A percentile compares a stretch with the other conserved stretches of the same genome.
Evolutionary conservation across 1,284 basidiomycete species (phyloP).

Genomic region (Anthracocystis setariae): DNA sequence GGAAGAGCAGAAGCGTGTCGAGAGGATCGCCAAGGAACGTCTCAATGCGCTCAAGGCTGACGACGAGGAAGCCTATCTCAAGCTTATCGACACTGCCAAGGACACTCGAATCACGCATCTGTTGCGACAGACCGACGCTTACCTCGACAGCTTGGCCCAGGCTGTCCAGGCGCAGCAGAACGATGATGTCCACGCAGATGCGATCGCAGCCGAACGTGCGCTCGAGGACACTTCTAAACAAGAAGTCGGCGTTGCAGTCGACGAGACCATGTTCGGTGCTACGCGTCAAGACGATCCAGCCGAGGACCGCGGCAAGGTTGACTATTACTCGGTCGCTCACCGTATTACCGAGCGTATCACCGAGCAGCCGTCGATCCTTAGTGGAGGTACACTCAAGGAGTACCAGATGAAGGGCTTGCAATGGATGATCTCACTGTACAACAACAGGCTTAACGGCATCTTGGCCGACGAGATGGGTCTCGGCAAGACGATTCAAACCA

Average conservation of each 20-base stretch:
- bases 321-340: conserved; percentile 97
- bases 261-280: conserved; percentile 90
- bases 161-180: conserved; percentile 94
- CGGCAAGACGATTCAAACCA: conserved; percentile 68
- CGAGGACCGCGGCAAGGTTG: conserved; percentile 77
- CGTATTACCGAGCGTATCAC: conserved; percentile 87
- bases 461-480: conserved; percentile 68
- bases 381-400: conserved; percentile 69
- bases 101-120: conserved; percentile 98
- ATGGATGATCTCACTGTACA: conserved; percentile 68
- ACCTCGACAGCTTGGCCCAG: conserved; percentile 92
- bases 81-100: conserved; percentile 98
- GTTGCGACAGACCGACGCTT: conserved; percentile 90
- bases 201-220: conserved; percentile 55
- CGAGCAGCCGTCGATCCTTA: conserved; percentile 82
- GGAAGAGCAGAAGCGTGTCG: conserved; percentile 77
- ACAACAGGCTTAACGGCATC: conserved; percentile 68
- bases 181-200: conserved; percentile 71
- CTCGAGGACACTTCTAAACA: conserved; percentile 56
- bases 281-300: conserved; percentile 75
- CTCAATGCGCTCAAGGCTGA: conserved; percentile 96
- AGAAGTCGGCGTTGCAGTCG: conserved; percentile 71
- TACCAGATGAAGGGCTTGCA: conserved; percentile 68
- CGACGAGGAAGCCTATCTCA: conserved; percentile 99
- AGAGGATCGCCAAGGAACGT: conserved; percentile 96